Conservation (phyloP, 1,139 yeast species). For the Barnettozyma hawaiiensis region DNA sequence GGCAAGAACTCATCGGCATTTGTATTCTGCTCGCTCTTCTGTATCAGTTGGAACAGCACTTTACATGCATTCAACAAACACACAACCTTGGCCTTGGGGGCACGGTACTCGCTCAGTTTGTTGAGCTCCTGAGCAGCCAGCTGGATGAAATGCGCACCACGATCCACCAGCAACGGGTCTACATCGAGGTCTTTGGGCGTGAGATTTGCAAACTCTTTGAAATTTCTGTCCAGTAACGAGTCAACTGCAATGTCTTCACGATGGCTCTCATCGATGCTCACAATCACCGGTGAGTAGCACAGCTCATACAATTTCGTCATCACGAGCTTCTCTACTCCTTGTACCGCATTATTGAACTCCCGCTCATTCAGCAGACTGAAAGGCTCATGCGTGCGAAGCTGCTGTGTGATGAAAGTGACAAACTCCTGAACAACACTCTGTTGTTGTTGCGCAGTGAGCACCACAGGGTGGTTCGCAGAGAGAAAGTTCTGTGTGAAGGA, state of each 20-base stretch:
- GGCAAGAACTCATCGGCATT: conserved; percentile 96
- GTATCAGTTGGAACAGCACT: conserved; percentile 80
- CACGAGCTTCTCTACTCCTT: conserved; percentile 87
- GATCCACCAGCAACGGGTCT: conserved; percentile 39
- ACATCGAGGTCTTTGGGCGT: conserved; percentile 78
- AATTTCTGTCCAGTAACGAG: conserved; percentile 45
- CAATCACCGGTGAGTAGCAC: conserved; percentile 77
- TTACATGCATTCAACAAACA: conserved; percentile 90
- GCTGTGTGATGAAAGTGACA: conserved; percentile 61
- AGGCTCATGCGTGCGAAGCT: conserved; percentile 65
- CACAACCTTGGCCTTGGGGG: conserved; percentile 92
- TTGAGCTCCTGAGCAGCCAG: conserved; percentile 68
- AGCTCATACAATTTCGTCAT: conserved; percentile 80
- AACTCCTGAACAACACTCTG: conserved; percentile 70
- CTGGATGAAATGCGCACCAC: conserved; percentile 56
- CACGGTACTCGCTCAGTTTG: conserved; percentile 76
- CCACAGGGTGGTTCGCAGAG: conserved; percentile 27
- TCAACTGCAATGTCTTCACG: conserved; percentile 63
- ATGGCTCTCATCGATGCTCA: conserved; percentile 44
- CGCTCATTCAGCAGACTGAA: conserved; percentile 60
- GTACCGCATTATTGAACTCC: conserved; percentile 68
- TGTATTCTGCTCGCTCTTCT: conserved; percentile 56
- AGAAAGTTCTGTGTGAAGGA: conserved; percentile 74
- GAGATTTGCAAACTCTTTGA: conserved; percentile 68
- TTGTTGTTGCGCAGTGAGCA: conserved; percentile 73